These are phyloP conservation scores for Beauveria scarabaeidicola DNA, from an alignment of 2,329 filamentous ascomycete genomes.

Conservation along the genomic window DNA sequence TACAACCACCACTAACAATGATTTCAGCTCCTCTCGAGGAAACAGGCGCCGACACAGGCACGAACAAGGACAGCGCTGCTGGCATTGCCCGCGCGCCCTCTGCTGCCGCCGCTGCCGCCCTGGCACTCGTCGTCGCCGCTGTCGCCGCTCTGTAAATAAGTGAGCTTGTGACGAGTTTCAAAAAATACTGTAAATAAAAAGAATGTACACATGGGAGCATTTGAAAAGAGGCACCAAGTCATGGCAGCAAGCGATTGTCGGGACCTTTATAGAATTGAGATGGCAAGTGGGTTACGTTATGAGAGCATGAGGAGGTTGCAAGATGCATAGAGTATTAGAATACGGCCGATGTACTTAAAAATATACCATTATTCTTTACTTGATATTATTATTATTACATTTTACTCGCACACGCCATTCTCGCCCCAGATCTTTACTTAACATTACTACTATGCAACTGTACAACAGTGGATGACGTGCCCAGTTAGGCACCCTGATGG, in stretches of 20 bases:
- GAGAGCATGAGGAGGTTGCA: not conserved
- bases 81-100: not conserved
- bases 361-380: not conserved
- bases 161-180: not conserved
- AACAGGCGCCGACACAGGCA: not conserved
- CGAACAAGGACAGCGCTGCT: constrained; percentile 1
- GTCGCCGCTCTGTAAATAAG: constrained; percentile 6
- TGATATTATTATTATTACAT: no score
- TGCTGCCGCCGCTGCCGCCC: not conserved
- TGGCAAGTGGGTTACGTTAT: not conserved
- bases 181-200: constrained; percentile 1
- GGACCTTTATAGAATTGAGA: not conserved
- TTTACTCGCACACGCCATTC: not conserved
- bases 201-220: not conserved
- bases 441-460: no score
- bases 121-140: constrained; percentile 13
- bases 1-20: not conserved
- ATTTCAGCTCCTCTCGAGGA: not conserved
- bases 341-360: not conserved
- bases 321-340: not conserved
- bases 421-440: not conserved
- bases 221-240: not conserved
- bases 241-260: not conserved
- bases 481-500: constrained; percentile 3
- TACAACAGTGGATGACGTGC: not conserved